These are phyloP conservation scores for Actinomortierella wolfii DNA, from an alignment of 371 early-diverging fungal species.

Conservation along the genomic window DNA sequence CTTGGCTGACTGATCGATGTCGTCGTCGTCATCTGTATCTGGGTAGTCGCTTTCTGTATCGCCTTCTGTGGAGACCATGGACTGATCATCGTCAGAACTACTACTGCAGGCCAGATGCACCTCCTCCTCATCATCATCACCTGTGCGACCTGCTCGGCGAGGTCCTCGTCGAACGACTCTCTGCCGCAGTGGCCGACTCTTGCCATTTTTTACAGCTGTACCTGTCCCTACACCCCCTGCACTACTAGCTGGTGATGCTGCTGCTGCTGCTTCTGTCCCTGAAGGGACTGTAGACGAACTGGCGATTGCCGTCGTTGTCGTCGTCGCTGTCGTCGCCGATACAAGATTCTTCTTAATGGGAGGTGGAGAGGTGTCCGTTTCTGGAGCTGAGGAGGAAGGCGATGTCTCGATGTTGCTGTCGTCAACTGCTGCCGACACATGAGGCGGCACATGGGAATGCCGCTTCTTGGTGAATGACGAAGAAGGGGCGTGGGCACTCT, in stretches of 20 bases:
- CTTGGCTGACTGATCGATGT: slow-evolving; percentile 36
- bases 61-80: slow-evolving; percentile 7
- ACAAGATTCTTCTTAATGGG: too few species aligned
- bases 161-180: slow-evolving; percentile 38
- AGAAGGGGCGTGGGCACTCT: not conserved
- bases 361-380: too few species aligned
- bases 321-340: too few species aligned
- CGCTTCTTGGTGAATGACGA: not conserved
- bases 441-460: too few species aligned
- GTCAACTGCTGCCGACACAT: too few species aligned
- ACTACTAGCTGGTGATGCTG: slow-evolving; percentile 8
- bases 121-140: slow-evolving; percentile 18
- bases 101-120: slow-evolving; percentile 27
- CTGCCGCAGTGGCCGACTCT: slow-evolving; percentile 7
- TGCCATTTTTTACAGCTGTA: slow-evolving; percentile 4
- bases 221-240: slow-evolving; percentile 18
- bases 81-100: slow-evolving; percentile 38
- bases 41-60: slow-evolving; percentile 34
- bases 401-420: too few species aligned
- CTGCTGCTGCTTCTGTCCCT: slow-evolving; percentile 1
- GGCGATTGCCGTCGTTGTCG: too few species aligned
- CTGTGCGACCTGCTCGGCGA: slow-evolving; percentile 19
- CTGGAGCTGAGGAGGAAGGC: too few species aligned
- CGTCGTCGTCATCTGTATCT: slow-evolving; percentile 43
- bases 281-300: too few species aligned